Evolutionary conservation across 768 basidiomycete genomes (phyloP), one percentile per base, ranked within the genome.

Genomic region (Brasilioporus rufonigricans): DNA sequence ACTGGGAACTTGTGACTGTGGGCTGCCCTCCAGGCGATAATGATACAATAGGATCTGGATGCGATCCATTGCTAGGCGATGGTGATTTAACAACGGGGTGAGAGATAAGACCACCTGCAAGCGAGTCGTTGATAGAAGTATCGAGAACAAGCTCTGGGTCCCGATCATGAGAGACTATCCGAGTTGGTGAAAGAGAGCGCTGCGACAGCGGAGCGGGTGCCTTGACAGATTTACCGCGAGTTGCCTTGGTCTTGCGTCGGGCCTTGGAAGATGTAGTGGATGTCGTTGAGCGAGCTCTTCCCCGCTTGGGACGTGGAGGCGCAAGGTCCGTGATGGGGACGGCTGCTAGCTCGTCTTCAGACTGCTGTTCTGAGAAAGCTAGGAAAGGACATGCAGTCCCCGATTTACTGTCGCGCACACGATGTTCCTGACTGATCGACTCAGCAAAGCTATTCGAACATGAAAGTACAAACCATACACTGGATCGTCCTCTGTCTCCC

Each of bases 401-500:
- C 0, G 77, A 74, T 68, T 84, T 83, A 47, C 76, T 73, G 32
- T 76, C 77, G 46, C 91, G 86, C 55, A 79, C 80, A n/a, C 78
- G 78, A 63, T 95, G 92, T 62, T 93, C 87, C 64, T 87, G 79
- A 57, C 89, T 91, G 62, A 10, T 16, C 38, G 40, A 33, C 51
- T 59, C 43, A 52, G 46, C 44, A 41, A 56, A 48, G 39, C 52
- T 50, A 31, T 50, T 33, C 41, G 10, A 23, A 23, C 9, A 23
- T 21, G 21, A 27, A 35, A 19, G 40, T 35, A 46, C 16, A 58
- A 31, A n/a, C 16, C 89, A 54, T 71, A 97, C 95, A 86, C 67
- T 14, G 95, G 95, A 70, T 95, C 86, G 67, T 98, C 95, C 14
- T 82, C 83, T 27, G 78, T 74, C 40, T 93, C 91, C 95, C 95